Evolutionary conservation across 305 asterid species (phyloP).

Genomic region (Ilex paraguariensis): DNA sequence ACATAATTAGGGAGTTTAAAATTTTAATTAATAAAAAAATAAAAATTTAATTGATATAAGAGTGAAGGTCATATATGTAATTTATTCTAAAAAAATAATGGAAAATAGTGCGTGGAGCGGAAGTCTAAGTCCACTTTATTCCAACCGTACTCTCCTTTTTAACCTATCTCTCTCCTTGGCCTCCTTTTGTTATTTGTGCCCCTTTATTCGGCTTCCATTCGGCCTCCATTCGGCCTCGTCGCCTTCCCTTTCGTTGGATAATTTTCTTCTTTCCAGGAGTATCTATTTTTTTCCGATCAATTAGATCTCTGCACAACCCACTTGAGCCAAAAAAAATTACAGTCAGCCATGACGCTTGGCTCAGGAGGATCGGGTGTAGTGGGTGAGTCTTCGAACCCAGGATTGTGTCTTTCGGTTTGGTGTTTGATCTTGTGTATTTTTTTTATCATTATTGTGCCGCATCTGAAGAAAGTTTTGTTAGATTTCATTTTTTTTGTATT

Average conservation of each 20-base stretch:
- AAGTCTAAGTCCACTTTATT: background rate
- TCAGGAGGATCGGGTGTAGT: slow-evolving; percentile 61
- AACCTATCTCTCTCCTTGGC: background rate
- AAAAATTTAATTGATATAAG: too few relatives aligned
- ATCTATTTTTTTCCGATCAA: background rate
- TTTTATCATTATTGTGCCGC: background rate
- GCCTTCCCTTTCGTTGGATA: background rate
- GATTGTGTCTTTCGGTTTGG: slow-evolving; percentile 1
- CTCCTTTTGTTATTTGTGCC: background rate
- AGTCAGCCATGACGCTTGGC: slow-evolving; percentile 41
- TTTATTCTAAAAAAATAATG: too few relatives aligned
- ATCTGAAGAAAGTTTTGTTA: background rate
- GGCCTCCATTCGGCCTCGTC: background rate
- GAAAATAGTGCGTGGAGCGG: too few relatives aligned
- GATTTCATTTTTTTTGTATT: background rate
- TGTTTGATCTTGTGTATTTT: slow-evolving; percentile 1
- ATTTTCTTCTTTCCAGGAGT: background rate
- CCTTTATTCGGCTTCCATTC: background rate
- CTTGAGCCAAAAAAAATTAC: background rate
- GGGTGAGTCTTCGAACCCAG: slow-evolving; percentile 26
- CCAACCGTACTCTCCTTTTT: background rate
- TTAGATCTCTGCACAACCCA: too few relatives aligned
- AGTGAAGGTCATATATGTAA: too few relatives aligned
- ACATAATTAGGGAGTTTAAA: too few relatives aligned
- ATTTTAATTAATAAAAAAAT: too few relatives aligned